Conservation (phyloP, 2,329 filamentous ascomycete genomes). For the Trichophyton schoenleinii region DNA sequence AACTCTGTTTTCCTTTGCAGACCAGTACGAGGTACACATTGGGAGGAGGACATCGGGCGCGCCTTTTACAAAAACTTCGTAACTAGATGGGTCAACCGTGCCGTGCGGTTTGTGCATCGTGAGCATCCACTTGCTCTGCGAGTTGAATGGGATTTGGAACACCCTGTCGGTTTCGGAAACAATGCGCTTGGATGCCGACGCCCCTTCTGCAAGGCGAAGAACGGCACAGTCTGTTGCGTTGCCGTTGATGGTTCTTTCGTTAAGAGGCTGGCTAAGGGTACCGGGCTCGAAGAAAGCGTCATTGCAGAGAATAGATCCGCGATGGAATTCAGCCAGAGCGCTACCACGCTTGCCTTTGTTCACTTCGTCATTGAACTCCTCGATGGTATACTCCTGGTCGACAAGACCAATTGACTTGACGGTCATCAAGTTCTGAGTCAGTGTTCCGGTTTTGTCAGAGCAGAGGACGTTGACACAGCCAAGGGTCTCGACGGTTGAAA, state of each 20-base stretch:
- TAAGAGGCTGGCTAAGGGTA: slow-evolving; percentile 46
- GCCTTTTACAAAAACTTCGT: slow-evolving; percentile 55
- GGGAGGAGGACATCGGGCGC: slow-evolving; percentile 61
- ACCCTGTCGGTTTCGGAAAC: slow-evolving; percentile 51
- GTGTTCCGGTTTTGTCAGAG: slow-evolving; percentile 58
- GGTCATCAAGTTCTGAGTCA: slow-evolving; percentile 44
- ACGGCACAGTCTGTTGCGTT: slow-evolving; percentile 68
- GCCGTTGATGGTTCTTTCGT: slow-evolving; percentile 54
- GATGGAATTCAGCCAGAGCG: slow-evolving; percentile 33
- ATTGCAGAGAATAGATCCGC: slow-evolving; percentile 60
- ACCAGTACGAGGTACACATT: slow-evolving; percentile 52
- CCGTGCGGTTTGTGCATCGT: slow-evolving; percentile 40
- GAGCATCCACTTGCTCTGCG: slow-evolving; percentile 75
- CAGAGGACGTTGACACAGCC: slow-evolving; percentile 62
- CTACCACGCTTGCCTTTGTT: slow-evolving; percentile 51
- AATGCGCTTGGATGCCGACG: slow-evolving; percentile 49
- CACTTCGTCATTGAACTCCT: neutral
- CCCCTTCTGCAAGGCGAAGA: slow-evolving; percentile 55
- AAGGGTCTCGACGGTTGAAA: slow-evolving; percentile 66
- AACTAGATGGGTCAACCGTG: neutral
- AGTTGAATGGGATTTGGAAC: slow-evolving; percentile 63
- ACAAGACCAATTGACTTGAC: slow-evolving; percentile 49
- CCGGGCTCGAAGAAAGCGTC: slow-evolving; percentile 60
- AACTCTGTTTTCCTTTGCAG: slow-evolving; percentile 44
- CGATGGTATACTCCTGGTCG: slow-evolving; percentile 11